phyloP scores from a whole-genome alignment of 1,284 basidiomycete species.

The Puccinia polysora region DNA sequence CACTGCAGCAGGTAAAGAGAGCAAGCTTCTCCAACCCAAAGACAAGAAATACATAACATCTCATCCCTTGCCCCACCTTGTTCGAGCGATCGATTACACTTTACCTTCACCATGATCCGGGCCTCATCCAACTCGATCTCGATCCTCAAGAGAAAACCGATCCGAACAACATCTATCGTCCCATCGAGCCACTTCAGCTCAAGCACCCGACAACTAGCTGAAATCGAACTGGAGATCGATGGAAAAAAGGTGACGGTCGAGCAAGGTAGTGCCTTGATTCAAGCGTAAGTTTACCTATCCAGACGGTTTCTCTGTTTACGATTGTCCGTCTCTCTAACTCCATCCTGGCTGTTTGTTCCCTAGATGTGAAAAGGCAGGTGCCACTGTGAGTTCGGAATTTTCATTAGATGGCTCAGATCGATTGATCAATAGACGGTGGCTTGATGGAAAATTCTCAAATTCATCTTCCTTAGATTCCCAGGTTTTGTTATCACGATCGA shows the following conservation, averaged over 20 bases:
- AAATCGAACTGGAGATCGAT: slow-evolving; percentile 50
- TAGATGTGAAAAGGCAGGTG: slow-evolving; percentile 42
- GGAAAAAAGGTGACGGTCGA: slow-evolving; percentile 49
- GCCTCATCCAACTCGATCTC: too few species aligned
- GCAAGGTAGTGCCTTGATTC: slow-evolving; percentile 49
- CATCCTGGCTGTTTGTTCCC: neutral
- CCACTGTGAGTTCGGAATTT: slow-evolving; percentile 22
- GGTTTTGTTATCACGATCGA: slow-evolving; percentile 91
- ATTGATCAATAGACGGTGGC: too few species aligned
- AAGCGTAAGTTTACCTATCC: slow-evolving; percentile 41
- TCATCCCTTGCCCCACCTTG: too few species aligned
- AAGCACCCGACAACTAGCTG: slow-evolving; percentile 42
- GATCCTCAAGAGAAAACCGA: neutral
- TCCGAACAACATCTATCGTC: slow-evolving; percentile 2
- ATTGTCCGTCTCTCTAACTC: neutral
- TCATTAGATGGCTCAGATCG: neutral
- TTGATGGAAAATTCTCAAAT: too few species aligned
- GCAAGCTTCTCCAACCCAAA: too few species aligned
- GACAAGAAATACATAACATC: too few species aligned
- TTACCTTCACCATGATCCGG: too few species aligned
- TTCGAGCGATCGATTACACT: too few species aligned
- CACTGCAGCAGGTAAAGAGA: too few species aligned
- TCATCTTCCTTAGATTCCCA: slow-evolving; percentile 51
- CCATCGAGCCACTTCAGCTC: slow-evolving; percentile 40
- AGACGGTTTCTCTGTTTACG: too few species aligned